Conservation (phyloP, 805 yeast genomes). For the Saccharomyces kudriavzevii region DNA sequence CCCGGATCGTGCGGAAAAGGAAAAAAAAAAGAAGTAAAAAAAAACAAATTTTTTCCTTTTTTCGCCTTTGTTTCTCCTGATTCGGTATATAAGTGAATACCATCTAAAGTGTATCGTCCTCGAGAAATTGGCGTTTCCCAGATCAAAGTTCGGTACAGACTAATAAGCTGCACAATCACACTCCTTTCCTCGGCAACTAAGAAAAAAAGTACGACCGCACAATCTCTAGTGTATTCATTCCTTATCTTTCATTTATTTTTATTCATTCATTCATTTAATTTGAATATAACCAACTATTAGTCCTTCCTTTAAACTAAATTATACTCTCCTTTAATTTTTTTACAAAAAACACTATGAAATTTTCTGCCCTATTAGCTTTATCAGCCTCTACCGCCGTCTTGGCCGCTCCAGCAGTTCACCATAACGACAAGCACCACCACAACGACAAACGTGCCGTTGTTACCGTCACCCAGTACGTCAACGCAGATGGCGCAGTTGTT, state of each 20-base stretch:
- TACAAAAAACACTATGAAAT: slow-evolving; percentile 12
- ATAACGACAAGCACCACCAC: slow-evolving; percentile 13
- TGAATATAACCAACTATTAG: slow-evolving; percentile 7
- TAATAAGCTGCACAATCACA: neutral
- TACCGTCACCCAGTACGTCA: slow-evolving; percentile 29
- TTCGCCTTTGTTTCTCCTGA: neutral
- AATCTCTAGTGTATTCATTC: neutral
- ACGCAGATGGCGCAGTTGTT: slow-evolving; percentile 25
- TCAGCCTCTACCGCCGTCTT: slow-evolving; percentile 21
- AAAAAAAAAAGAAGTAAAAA: neutral
- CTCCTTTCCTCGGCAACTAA: neutral
- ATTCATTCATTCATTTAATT: neutral
- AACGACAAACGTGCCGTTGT: slow-evolving; percentile 27
- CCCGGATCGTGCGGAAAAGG: neutral
- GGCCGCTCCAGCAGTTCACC: slow-evolving; percentile 26
- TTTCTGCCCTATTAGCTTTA: slow-evolving; percentile 16
- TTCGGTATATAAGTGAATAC: neutral
- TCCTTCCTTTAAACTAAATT: slow-evolving; percentile 7
- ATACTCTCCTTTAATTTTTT: neutral
- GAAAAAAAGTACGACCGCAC: neutral
- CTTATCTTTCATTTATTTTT: neutral
- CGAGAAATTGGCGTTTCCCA: neutral
- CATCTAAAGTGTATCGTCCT: neutral
- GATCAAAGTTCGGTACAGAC: neutral
- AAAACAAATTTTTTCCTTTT: neutral